phyloP scores from a whole-genome alignment of 805 yeast species.

The Cyberlindnera xylosilytica region DNA sequence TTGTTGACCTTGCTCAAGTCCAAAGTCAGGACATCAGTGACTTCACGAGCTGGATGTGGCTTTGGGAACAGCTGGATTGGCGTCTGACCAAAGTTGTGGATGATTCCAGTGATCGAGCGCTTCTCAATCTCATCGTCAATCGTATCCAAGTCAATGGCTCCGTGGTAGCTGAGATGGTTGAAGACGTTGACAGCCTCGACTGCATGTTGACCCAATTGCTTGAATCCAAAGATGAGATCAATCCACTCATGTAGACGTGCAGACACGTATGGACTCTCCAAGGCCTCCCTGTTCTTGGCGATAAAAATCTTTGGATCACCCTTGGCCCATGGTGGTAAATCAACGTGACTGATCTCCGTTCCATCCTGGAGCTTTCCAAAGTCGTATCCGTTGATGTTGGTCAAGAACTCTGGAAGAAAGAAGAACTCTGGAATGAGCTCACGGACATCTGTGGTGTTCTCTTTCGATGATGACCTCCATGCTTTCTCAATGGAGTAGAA shows the following conservation, averaged over 20 bases:
- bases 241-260: slow-evolving; percentile 79
- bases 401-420: slow-evolving; percentile 74
- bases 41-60: slow-evolving; percentile 58
- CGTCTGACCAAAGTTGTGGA: slow-evolving; percentile 90
- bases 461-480: slow-evolving; percentile 77
- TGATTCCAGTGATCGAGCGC: slow-evolving; percentile 75
- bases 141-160: slow-evolving; percentile 73
- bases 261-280: slow-evolving; percentile 80
- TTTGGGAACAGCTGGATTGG: slow-evolving; percentile 68
- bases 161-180: slow-evolving; percentile 81
- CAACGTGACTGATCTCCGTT: slow-evolving; percentile 53
- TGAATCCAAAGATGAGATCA: slow-evolving; percentile 77
- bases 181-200: slow-evolving; percentile 68
- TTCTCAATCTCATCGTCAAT: slow-evolving; percentile 73
- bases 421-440: slow-evolving; percentile 86
- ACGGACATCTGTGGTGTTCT: slow-evolving; percentile 83
- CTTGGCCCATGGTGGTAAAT: slow-evolving; percentile 81
- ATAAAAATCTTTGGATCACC: slow-evolving; percentile 73
- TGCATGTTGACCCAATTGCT: slow-evolving; percentile 73
- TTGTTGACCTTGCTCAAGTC: slow-evolving; percentile 31
- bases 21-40: slow-evolving; percentile 35
- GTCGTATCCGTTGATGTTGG: slow-evolving; percentile 61
- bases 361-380: slow-evolving; percentile 72
- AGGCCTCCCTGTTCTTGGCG: slow-evolving; percentile 72
- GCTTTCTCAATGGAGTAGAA: slow-evolving; percentile 74